phyloP scores from a whole-genome alignment of 2,329 filamentous ascomycete species.

The Hymenoscyphus albidus region DNA sequence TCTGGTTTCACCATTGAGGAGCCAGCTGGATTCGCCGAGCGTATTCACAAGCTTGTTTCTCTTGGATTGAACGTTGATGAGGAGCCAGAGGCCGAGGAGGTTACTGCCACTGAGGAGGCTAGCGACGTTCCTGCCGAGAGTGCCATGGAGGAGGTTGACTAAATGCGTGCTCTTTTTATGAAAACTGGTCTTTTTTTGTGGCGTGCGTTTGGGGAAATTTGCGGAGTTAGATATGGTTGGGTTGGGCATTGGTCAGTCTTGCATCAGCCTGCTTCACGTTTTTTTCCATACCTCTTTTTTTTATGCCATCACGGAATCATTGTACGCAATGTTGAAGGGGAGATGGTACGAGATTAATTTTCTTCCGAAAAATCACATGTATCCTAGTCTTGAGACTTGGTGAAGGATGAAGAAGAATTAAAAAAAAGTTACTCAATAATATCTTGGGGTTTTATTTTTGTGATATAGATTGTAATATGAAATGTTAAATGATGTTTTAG shows the following conservation, averaged over 20 bases:
- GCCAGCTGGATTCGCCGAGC: slow-evolving; percentile 95
- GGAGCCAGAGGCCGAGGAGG: slow-evolving; percentile 70
- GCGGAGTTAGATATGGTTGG: slow-evolving; percentile 33
- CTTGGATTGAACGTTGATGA: slow-evolving; percentile 97
- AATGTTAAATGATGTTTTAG: no score
- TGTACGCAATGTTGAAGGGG: slow-evolving; percentile 7
- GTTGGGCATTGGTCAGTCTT: slow-evolving; percentile 18
- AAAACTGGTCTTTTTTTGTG: slow-evolving; percentile 12
- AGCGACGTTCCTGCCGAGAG: slow-evolving; percentile 61
- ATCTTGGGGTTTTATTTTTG: background rate
- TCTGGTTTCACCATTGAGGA: slow-evolving; percentile 99
- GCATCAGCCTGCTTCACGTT: slow-evolving; percentile 24
- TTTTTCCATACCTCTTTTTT: slow-evolving; percentile 11
- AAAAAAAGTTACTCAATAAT: slow-evolving; percentile 7
- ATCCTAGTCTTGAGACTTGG: slow-evolving; percentile 4
- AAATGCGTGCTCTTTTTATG: slow-evolving; percentile 40
- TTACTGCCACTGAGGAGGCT: slow-evolving; percentile 54
- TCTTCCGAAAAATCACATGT: slow-evolving; percentile 10
- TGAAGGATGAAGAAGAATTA: background rate
- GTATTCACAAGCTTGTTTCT: slow-evolving; percentile 99
- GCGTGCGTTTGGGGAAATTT: slow-evolving; percentile 22
- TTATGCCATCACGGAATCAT: slow-evolving; percentile 2
- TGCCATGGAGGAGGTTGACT: slow-evolving; percentile 99
- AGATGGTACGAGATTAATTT: slow-evolving; percentile 12
- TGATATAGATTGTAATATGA: background rate